Percentiles rank a stretch among this genome's conserved stretches.
phyloP scores from a whole-genome alignment of 192 early-diverging fungal species.

The Dimargaris cristalligena region DNA sequence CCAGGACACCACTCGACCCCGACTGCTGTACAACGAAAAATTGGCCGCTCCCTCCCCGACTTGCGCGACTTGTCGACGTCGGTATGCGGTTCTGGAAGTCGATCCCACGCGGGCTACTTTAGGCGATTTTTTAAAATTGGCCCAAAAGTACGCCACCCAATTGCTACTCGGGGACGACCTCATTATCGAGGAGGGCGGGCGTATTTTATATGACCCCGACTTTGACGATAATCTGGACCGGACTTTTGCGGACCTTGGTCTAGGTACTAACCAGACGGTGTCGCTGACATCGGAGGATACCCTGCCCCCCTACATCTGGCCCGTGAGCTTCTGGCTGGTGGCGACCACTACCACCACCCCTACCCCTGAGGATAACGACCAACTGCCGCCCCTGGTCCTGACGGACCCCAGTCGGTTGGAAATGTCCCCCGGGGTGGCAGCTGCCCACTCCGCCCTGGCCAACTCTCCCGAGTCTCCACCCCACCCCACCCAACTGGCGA shows the following conservation, averaged over 20 bases:
- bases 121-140: slow-evolving; percentile 42
- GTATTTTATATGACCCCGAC: slow-evolving; percentile 77
- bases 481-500: background rate
- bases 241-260: slow-evolving; percentile 37
- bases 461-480: too few species aligned
- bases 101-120: slow-evolving; percentile 45
- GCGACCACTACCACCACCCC: too few species aligned
- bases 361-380: too few species aligned
- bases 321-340: background rate
- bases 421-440: too few species aligned
- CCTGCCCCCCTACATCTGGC: background rate
- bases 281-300: slow-evolving; percentile 42
- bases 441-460: too few species aligned
- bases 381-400: background rate
- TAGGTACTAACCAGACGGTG: slow-evolving; percentile 40
- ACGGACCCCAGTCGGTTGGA: background rate
- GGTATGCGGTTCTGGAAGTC: slow-evolving; percentile 38
- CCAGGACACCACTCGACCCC: slow-evolving; percentile 36
- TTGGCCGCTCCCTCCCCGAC: slow-evolving; percentile 46
- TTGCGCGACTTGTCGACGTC: slow-evolving; percentile 60
- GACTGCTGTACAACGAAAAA: slow-evolving; percentile 43
- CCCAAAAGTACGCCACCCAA: slow-evolving; percentile 18
- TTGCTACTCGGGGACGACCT: slow-evolving; percentile 54
- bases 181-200: slow-evolving; percentile 46
- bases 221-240: slow-evolving; percentile 60